Base-by-base conservation (phyloP, 495 filamentous ascomycete species). In the Penicillium paradoxum region DNA sequence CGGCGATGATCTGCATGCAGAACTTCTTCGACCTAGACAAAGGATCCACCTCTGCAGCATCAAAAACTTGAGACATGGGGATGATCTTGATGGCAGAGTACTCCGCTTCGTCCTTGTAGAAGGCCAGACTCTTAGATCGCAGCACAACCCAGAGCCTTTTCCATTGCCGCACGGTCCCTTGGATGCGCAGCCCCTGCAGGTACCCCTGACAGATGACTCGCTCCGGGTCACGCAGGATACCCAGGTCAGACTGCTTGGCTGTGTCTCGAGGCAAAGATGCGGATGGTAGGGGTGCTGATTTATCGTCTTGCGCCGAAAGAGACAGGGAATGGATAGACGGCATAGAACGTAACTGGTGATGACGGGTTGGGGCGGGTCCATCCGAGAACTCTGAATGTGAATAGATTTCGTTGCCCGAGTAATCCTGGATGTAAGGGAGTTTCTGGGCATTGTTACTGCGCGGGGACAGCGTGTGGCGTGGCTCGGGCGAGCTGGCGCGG, bases 61-160 rank as follows among this genome's bases (percentile, higher is more conserved):
- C 88, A 62, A 97, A 87, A 52, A 98, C 83, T 36, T 80, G 83
- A 6, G 82, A 76, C 60, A 97, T 79, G 2, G 86, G 84, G 40
- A 97, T 75, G 59, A 98, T 86, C 47, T 91, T 85, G 52, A 86
- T 72, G 2, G 92, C 89, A 15, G 87, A 86, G 66, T 97, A 97
- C 73, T 98, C 93, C 68, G 85, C 76, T 39, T 95, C 91, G 60
- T 91, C 85, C 70, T 97, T 97, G 74, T 98, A 97, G 18, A 97
- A 83, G 6, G 90, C 88, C 42, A 97, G 70, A 47, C 89, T 89
- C 53, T 87, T 86, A 0, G 90, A 85, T 30, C 91, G 87, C n/a
- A 97, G 73, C 0, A 98, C 93, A 0, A 86, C 85, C 93, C 93
- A 98, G 29, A 89, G 77, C 55, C 88, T 86, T 75, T 95, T 97